Base-by-base conservation (phyloP, 345 rosid genomes). In the Pistacia vera region DNA sequence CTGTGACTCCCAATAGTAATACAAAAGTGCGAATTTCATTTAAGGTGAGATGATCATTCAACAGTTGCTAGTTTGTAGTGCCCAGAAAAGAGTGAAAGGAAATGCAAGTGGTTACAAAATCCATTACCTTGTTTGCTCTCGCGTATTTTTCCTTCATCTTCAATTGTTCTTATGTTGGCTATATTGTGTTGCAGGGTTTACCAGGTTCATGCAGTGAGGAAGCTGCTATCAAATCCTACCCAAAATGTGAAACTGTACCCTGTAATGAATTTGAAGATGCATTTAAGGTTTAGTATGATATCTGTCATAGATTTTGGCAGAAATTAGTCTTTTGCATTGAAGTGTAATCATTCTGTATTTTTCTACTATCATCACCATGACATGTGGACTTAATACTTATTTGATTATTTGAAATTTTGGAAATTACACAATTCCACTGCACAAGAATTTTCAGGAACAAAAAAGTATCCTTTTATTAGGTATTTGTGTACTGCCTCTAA, bases 161-260 rank as follows among this genome's bases (percentile, higher is more conserved):
- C 33, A 6, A 25, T 16, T 59, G 36, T 73, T 70, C 28, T 38
- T 52, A 38, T 18, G 33, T 60, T 49, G 35, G 65, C 58, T 77
- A 48, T n/a, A 58, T 73, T 57, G 2, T 60, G 41, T 4, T 78
- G 70, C 83, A 89, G 91, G 93, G 93, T n/a, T 28, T 75, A 30
- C 80, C 85, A 11, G 93, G 91, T 65, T 84, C 93, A 13, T 87
- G 59, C 77, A 83, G 81, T 41, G 93, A 89, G 79, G 91, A 84
- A 28, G 93, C 93, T 52, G 93, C 91, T 16, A 84, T 83, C n/a
- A 89, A 89, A 75, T 91, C 91, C 61, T 89, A 89, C 78, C 90
- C 93, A 12, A 80, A 84, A 44, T 86, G 88, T 78, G 85, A 89
- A 77, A 83, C 91, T 63, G 85, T 89, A 41, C 88, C 91, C 38